A percentile compares a stretch with the other conserved stretches of the same genome.
Evolutionary conservation across 495 filamentous ascomycete species (phyloP).

Genomic region (Penicillium steckii): DNA sequence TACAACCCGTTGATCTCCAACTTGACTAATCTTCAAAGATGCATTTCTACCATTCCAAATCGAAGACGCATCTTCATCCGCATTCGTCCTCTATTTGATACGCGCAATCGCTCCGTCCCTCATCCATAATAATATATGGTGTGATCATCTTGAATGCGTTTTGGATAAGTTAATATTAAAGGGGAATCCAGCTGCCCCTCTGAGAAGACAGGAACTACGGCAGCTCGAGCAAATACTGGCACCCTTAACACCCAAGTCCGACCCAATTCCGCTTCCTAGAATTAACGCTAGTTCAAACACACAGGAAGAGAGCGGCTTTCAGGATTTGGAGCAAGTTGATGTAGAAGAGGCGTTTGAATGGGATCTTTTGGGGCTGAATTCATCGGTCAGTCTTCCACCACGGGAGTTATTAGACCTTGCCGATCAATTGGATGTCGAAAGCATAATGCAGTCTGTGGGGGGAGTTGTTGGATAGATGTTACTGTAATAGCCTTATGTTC

Average conservation of each 20-base stretch:
- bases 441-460: conserved; percentile 28
- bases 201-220: conserved; percentile 22
- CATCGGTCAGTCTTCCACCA: conserved; percentile 26
- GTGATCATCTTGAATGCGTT: conserved; percentile 25
- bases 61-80: conserved; percentile 33
- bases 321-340: conserved; percentile 21
- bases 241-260: conserved; percentile 23
- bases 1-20: background rate
- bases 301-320: conserved; percentile 12
- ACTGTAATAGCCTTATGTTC: too few species aligned
- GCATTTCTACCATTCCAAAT: conserved; percentile 34
- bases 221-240: conserved; percentile 29
- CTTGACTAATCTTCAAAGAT: conserved; percentile 10
- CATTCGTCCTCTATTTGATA: conserved; percentile 32
- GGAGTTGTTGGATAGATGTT: conserved; percentile 9
- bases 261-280: background rate
- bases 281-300: background rate
- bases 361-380: conserved; percentile 28
- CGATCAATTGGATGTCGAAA: conserved; percentile 30
- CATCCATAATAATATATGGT: conserved; percentile 24
- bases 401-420: conserved; percentile 28
- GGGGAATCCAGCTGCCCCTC: conserved; percentile 27
- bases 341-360: conserved; percentile 27
- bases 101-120: conserved; percentile 25
- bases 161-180: conserved; percentile 26